Evolutionary conservation across 2,329 filamentous ascomycete genomes (phyloP).

Genomic region (Arthrobotrys musiformis): DNA sequence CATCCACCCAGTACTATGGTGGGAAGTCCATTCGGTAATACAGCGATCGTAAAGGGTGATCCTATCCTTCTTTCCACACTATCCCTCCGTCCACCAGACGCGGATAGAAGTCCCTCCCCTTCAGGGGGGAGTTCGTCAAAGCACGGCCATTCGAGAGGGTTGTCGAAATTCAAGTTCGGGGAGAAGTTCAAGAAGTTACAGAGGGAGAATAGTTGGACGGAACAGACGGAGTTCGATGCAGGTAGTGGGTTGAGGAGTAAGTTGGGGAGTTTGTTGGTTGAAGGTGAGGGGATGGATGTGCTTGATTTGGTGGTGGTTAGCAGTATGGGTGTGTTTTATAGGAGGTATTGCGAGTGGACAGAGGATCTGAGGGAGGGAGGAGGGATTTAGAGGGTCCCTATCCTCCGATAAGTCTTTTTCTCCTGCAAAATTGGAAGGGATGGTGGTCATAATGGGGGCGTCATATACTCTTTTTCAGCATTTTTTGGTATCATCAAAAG

Average conservation of each 20-base stretch:
- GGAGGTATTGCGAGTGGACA: conserved; percentile 73
- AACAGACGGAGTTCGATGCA: conserved; percentile 35
- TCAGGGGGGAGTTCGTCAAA: background rate
- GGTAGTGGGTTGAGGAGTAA: conserved; percentile 73
- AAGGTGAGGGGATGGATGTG: conserved; percentile 94
- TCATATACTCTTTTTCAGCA: too few species aligned
- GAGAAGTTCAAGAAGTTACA: conserved; percentile 53
- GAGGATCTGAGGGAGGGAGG: conserved; percentile 43
- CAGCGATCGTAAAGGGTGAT: conserved; percentile 19
- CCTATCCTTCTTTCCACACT: conserved; percentile 44
- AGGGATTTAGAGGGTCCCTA: background rate
- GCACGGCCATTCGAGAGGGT: conserved; percentile 6
- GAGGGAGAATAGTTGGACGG: conserved; percentile 46
- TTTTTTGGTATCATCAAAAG: too few species aligned
- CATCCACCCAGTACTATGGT: conserved; percentile 32
- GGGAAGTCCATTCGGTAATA: conserved; percentile 47
- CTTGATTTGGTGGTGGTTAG: conserved; percentile 89
- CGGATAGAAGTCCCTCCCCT: conserved; percentile 4
- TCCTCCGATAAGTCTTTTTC: background rate
- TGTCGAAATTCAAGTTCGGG: conserved; percentile 41
- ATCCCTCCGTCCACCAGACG: conserved; percentile 46
- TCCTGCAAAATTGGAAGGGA: background rate
- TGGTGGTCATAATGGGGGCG: too few species aligned
- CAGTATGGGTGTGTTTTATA: conserved; percentile 95
- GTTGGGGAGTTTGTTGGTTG: conserved; percentile 89